These are phyloP conservation scores for Plasmodium cynomolgi DNA, from an alignment of 169 alveolate species.

Conservation along the genomic window DNA sequence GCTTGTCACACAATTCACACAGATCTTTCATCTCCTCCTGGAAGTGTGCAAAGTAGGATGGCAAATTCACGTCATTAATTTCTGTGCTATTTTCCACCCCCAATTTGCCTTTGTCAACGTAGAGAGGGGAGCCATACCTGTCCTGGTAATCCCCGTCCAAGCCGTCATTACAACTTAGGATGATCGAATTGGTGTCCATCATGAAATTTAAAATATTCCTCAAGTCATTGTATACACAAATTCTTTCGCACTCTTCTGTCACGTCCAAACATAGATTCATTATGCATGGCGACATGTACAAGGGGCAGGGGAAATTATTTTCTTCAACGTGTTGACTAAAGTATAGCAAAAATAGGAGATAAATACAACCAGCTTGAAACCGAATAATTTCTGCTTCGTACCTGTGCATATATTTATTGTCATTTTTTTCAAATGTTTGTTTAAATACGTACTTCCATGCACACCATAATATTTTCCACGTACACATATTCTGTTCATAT, in stretches of 20 bases:
- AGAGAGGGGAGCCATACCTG: slow-evolving; percentile 68
- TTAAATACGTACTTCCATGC: slow-evolving; percentile 62
- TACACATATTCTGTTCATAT: slow-evolving; percentile 44
- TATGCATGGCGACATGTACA: slow-evolving; percentile 22
- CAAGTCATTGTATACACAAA: slow-evolving; percentile 28
- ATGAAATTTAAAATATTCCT: slow-evolving; percentile 59
- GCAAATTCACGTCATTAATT: slow-evolving; percentile 38
- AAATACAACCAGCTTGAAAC: slow-evolving; percentile 66
- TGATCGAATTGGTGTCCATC: slow-evolving; percentile 64
- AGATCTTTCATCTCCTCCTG: slow-evolving; percentile 21
- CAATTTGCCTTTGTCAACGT: slow-evolving; percentile 42
- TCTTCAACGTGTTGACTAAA: slow-evolving; percentile 59
- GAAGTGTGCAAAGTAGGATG: slow-evolving; percentile 3
- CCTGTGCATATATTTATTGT: slow-evolving; percentile 12
- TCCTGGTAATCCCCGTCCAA: slow-evolving; percentile 50
- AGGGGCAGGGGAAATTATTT: slow-evolving; percentile 28
- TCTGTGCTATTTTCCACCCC: slow-evolving; percentile 36
- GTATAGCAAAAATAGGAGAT: slow-evolving; percentile 55
- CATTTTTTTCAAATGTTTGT: slow-evolving; percentile 26
- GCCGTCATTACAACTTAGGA: slow-evolving; percentile 32
- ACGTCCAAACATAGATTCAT: slow-evolving; percentile 34
- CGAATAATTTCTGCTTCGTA: slow-evolving; percentile 19
- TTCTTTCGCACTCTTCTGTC: slow-evolving; percentile 53
- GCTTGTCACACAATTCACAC: slow-evolving; percentile 34
- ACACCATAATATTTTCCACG: slow-evolving; percentile 64